Evolutionary conservation across 2,329 filamentous ascomycete species (phyloP).

Genomic region (Xylaria digitata): DNA sequence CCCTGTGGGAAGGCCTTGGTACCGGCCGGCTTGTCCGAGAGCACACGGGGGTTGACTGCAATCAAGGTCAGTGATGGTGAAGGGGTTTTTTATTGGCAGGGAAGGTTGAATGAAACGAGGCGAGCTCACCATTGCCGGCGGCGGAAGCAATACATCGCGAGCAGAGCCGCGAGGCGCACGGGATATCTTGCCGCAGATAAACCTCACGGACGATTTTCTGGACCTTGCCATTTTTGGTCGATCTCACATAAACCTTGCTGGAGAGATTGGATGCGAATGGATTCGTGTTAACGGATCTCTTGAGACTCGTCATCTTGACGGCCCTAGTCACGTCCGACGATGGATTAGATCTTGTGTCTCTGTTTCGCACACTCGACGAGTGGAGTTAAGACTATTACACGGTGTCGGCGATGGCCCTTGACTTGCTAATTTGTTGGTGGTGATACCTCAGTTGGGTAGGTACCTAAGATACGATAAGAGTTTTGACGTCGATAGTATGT

Average conservation of each 20-base stretch:
- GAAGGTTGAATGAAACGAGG: constrained; percentile 4
- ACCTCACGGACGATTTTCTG: constrained; percentile 98
- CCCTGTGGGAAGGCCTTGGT: constrained; percentile 85
- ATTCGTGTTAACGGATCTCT: constrained; percentile 65
- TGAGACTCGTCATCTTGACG: constrained; percentile 71
- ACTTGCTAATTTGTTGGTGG: background rate
- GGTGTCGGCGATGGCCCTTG: background rate
- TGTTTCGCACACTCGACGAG: background rate
- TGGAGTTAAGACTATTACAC: background rate
- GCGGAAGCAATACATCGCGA: constrained; percentile 78
- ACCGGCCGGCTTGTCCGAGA: constrained; percentile 87
- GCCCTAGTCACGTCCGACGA: background rate
- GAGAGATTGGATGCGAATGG: constrained; percentile 78
- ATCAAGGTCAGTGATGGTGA: constrained; percentile 35
- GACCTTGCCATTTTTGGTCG: constrained; percentile 94
- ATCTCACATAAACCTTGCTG: constrained; percentile 95
- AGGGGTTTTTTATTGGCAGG: background rate
- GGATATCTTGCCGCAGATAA: constrained; percentile 95
- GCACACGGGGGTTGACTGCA: constrained; percentile 81
- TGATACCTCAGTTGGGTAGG: constrained; percentile 1
- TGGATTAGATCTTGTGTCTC: background rate
- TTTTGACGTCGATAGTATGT: constrained; percentile 10
- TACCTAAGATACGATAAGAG: constrained; percentile 16
- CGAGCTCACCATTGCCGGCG: constrained; percentile 73
- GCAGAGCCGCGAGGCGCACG: constrained; percentile 94